Conservation (phyloP, 225 moss, liverwort and hornwort species). For the Physcomitrellopsis africana region DNA sequence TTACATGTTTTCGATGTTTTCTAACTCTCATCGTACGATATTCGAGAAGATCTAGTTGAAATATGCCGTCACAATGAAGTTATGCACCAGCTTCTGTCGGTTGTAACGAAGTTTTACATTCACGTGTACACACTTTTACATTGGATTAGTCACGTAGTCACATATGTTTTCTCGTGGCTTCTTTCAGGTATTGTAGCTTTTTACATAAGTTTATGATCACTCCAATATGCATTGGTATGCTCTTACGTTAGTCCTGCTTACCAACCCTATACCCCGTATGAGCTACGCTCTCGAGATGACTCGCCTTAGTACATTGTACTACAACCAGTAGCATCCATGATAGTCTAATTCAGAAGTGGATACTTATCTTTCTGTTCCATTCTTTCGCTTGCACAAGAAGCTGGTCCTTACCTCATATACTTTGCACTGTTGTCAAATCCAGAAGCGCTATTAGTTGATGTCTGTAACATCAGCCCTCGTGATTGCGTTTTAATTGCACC, state of each 20-base stretch:
- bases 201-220: not conserved
- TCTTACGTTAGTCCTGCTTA: not conserved
- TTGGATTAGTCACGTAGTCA: not conserved
- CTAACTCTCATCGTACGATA: not conserved
- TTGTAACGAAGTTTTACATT: not conserved
- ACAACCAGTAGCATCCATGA: not conserved
- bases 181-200: not conserved
- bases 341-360: conserved; percentile 15
- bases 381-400: too few relatives aligned
- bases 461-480: not conserved
- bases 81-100: not conserved
- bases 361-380: not conserved
- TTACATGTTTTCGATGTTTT: not conserved
- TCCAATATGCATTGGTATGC: not conserved
- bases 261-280: not conserved
- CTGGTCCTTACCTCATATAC: not conserved
- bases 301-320: not conserved
- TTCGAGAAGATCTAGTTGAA: conserved; percentile 1
- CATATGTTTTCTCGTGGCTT: not conserved
- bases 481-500: not conserved
- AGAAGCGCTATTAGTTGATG: not conserved
- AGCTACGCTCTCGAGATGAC: not conserved
- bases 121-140: not conserved
- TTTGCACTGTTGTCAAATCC: not conserved
- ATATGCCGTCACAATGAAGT: not conserved